These are phyloP conservation scores for Chaetothyriales sp. DNA, from an alignment of 2,329 filamentous ascomycete species.

Conservation along the genomic window DNA sequence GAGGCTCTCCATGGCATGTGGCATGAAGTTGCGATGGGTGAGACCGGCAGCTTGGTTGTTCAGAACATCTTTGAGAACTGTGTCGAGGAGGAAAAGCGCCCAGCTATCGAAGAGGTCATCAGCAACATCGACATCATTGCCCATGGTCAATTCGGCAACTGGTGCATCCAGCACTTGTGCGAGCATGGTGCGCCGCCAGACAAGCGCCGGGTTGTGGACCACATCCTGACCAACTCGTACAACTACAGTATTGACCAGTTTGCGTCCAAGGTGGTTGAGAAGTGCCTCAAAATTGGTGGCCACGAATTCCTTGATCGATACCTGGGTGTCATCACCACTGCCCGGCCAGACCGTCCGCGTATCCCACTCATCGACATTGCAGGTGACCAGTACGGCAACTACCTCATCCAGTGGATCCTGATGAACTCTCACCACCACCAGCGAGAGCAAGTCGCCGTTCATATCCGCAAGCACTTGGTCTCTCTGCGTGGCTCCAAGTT, in stretches of 20 bases:
- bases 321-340: constrained; percentile 84
- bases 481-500: constrained; percentile 97
- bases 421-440: constrained; percentile 77
- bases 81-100: constrained; percentile 96
- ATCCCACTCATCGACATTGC: constrained; percentile 95
- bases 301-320: constrained; percentile 82
- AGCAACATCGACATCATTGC: constrained; percentile 90
- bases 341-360: constrained; percentile 74
- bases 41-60: constrained; percentile 93
- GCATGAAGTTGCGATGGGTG: constrained; percentile 93
- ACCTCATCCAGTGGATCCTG: constrained; percentile 92
- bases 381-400: constrained; percentile 97
- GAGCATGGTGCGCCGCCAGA: constrained; percentile 87
- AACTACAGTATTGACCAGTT: constrained; percentile 99
- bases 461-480: constrained; percentile 98
- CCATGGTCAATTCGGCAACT: constrained; percentile 96
- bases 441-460: constrained; percentile 78
- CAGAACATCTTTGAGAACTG: constrained; percentile 99
- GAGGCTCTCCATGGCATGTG: constrained; percentile 87
- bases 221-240: constrained; percentile 81
- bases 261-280: constrained; percentile 96
- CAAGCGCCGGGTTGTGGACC: constrained; percentile 83
- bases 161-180: constrained; percentile 99
- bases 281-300: constrained; percentile 93
- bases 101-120: constrained; percentile 92